Base-by-base conservation (phyloP, 2,329 filamentous ascomycete species). In the Stagonosporopsis vannaccii region DNA sequence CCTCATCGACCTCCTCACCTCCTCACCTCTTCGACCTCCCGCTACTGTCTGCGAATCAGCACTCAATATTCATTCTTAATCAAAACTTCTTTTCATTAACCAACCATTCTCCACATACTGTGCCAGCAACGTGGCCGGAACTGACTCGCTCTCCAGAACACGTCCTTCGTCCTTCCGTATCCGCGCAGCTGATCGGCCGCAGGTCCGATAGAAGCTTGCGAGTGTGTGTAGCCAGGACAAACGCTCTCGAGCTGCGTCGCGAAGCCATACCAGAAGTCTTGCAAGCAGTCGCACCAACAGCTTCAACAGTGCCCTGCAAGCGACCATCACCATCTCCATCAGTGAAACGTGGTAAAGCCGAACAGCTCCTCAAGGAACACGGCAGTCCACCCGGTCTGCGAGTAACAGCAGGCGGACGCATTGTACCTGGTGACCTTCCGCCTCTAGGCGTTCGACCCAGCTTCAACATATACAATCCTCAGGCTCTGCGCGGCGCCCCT, bases 341-440 rank as follows among this genome's bases (percentile, higher is more conserved):
- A 1, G 68, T 82, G 66, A 82, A 82, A 69, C 77, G 78, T 37
- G 78, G 78, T 49, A 81, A 81, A 59, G 79, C 77, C 12, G 80
- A 82, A 63, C 76, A 74, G 37, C 76, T 83, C 37, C 77, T 82
- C 66, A 81, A 82, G 60, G 77, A 80, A 58, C 81, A 83, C 71
- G 80, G 80, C 50, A 82, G 80, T 33, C 81, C 81, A 32, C 79
- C 78, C 20, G 79, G 80, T 54, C 70, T 82, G 51, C 78, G 81
- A 53, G 81, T 83, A 39, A 83, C 81, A 44, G 81, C 81, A 58
- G 81, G 81, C 35, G 81, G 81, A n/a, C 77, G 80, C 17, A 78
- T 83, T 58, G 80, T 83, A n/a, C 80, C 80, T 13, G 80, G 76
- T 47, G 80, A 77, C 56, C 66, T 75, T 45, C 68, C 68, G 39